Evolutionary conservation across 176 grass and related monocot species (phyloP).

Genomic region (Carex littledalei): DNA sequence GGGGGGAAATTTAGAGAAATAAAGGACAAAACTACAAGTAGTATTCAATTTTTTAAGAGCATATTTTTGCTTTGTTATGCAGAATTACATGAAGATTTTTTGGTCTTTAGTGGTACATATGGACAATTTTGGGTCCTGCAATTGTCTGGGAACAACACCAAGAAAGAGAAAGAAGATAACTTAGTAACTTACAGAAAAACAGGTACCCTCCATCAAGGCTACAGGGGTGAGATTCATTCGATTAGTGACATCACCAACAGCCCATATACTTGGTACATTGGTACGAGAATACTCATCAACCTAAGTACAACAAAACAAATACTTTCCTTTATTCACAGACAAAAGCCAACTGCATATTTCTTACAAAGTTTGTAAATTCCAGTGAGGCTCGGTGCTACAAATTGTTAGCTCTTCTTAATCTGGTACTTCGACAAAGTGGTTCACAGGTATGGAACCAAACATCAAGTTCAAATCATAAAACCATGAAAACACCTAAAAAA

Average conservation of each 20-base stretch:
- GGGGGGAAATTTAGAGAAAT: not conserved
- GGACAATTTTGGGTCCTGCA: not conserved
- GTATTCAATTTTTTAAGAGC: not conserved
- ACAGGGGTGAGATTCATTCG: slow-evolving; percentile 93
- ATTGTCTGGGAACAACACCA: not conserved
- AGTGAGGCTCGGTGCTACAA: not conserved
- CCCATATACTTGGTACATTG: slow-evolving; percentile 77
- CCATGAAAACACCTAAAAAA: not conserved
- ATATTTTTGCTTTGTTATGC: not conserved
- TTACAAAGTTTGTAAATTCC: not conserved
- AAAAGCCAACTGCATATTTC: not conserved
- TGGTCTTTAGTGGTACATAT: not conserved
- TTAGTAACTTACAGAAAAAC: slow-evolving; percentile 87
- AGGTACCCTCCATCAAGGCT: slow-evolving; percentile 97
- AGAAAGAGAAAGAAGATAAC: slow-evolving; percentile 30
- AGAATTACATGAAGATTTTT: not conserved
- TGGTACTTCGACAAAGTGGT: slow-evolving; percentile 14
- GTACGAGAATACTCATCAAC: slow-evolving; percentile 89
- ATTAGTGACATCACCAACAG: slow-evolving; percentile 96
- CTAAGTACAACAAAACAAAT: slow-evolving; percentile 34
- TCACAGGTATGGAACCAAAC: not conserved
- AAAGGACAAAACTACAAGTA: not conserved
- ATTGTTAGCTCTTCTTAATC: not conserved
- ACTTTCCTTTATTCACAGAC: slow-evolving; percentile 13
- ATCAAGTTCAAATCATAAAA: not conserved